These are phyloP conservation scores for Mediolabrus comicus DNA, from an alignment of 108 stramenopile genomes.

Conservation along the genomic window DNA sequence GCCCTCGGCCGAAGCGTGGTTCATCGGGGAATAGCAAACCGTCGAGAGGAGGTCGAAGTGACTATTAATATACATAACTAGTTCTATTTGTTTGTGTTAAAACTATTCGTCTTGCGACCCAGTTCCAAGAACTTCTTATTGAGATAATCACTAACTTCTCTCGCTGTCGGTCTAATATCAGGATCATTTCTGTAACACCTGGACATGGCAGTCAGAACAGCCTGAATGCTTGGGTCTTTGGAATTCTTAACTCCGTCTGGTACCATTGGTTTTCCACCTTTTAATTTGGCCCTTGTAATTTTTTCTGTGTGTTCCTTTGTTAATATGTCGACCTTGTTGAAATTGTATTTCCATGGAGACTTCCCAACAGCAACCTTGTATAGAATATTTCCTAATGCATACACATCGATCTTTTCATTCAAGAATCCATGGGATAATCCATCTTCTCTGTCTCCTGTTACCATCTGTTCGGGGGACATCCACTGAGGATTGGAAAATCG, in stretches of 20 bases:
- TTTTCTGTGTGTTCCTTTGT: slow-evolving; percentile 28
- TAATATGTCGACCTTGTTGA: slow-evolving; percentile 31
- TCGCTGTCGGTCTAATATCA: slow-evolving; percentile 56
- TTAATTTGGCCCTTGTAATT: slow-evolving; percentile 75
- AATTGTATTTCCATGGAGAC: slow-evolving; percentile 46
- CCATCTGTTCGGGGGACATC: slow-evolving; percentile 78
- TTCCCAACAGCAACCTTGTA: slow-evolving; percentile 46
- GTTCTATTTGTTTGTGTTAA: background rate
- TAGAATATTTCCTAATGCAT: slow-evolving; percentile 61
- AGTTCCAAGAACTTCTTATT: slow-evolving; percentile 11
- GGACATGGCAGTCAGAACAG: slow-evolving; percentile 72
- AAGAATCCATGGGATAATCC: slow-evolving; percentile 35
- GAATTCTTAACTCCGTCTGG: slow-evolving; percentile 48
- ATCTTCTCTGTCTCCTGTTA: slow-evolving; percentile 19
- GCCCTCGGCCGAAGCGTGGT: background rate
- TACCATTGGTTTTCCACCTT: slow-evolving; percentile 55
- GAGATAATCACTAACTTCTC: slow-evolving; percentile 48
- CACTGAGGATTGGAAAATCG: slow-evolving; percentile 79
- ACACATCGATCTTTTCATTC: slow-evolving; percentile 69
- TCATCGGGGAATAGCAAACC: background rate
- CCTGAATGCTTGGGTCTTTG: slow-evolving; percentile 46
- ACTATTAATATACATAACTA: background rate
- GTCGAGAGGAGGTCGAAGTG: background rate
- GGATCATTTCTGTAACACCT: slow-evolving; percentile 68
- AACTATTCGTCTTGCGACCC: background rate